Conservation (phyloP, 2,329 filamentous ascomycete species). For the Xylaria arbuscula region DNA sequence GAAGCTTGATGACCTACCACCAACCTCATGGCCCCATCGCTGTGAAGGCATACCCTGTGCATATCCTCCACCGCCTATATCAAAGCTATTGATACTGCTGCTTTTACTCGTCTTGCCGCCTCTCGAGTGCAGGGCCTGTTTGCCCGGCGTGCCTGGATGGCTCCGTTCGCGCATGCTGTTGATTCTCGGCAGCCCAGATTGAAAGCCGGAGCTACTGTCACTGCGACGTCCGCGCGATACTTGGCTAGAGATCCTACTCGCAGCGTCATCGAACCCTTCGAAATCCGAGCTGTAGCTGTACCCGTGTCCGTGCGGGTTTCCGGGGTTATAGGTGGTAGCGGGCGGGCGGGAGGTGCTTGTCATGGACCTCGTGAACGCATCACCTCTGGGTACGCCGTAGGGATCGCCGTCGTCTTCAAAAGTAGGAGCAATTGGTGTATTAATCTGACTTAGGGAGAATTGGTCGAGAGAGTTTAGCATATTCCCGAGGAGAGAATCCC, state of each 20-base stretch:
- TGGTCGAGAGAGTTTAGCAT: slow-evolving; percentile 95
- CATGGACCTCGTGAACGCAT: slow-evolving; percentile 47
- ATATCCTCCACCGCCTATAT: slow-evolving; percentile 71
- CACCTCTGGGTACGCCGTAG: slow-evolving; percentile 43
- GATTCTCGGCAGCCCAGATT: slow-evolving; percentile 67
- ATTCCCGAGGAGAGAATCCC: slow-evolving; percentile 93
- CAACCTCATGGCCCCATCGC: slow-evolving; percentile 65
- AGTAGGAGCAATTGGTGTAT: slow-evolving; percentile 47
- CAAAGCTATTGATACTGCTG: slow-evolving; percentile 70
- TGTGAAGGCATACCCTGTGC: slow-evolving; percentile 67
- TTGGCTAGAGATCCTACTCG: slow-evolving; percentile 64
- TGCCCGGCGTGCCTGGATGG: slow-evolving; percentile 53
- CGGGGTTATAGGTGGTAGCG: slow-evolving; percentile 37
- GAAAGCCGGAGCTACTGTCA: slow-evolving; percentile 82
- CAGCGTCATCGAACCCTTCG: slow-evolving; percentile 64
- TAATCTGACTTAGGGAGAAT: slow-evolving; percentile 68
- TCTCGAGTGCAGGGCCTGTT: slow-evolving; percentile 62
- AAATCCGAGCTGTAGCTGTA: slow-evolving; percentile 73
- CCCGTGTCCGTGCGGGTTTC: slow-evolving; percentile 52
- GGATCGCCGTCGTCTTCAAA: slow-evolving; percentile 54
- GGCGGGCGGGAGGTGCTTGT: slow-evolving; percentile 44
- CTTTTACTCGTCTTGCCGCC: slow-evolving; percentile 76
- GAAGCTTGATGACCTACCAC: slow-evolving; percentile 76
- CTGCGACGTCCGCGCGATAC: slow-evolving; percentile 73
- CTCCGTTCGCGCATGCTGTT: slow-evolving; percentile 69